Evolutionary conservation across 495 filamentous ascomycete species (phyloP).

Genomic region (Aspergillus ellipticus): DNA sequence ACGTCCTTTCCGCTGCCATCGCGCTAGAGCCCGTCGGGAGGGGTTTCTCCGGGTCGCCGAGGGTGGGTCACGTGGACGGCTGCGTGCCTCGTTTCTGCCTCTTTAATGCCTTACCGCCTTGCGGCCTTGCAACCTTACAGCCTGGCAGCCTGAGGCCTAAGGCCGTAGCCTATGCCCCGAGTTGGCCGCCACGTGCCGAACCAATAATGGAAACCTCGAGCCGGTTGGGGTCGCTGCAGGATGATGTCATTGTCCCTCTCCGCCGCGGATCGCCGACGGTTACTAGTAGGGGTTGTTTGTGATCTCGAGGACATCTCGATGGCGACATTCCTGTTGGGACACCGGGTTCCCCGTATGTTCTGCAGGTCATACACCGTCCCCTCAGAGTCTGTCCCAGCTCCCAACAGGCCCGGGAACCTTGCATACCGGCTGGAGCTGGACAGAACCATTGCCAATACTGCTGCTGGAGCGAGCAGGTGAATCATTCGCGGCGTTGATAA

Average conservation of each 20-base stretch:
- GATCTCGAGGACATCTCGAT: background rate
- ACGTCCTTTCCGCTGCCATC: constrained; percentile 9
- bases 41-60: constrained; percentile 7
- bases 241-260: constrained; percentile 21
- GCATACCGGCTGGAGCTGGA: background rate
- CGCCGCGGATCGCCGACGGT: constrained; percentile 11
- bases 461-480: constrained; percentile 1
- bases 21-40: constrained; percentile 12
- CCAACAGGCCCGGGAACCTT: background rate
- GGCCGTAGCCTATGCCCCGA: no score
- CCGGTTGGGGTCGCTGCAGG: background rate
- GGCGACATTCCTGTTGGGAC: background rate
- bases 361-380: background rate
- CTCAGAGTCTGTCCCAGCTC: background rate
- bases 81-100: no score
- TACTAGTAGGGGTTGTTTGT: constrained; percentile 6
- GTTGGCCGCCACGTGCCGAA: background rate
- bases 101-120: no score
- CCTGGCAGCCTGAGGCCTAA: background rate
- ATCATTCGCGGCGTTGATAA: constrained; percentile 10
- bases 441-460: background rate
- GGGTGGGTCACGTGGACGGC: background rate
- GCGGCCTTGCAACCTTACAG: no score
- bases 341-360: background rate
- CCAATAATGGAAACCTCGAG: background rate